Base-by-base conservation (phyloP, 371 early-diverging fungal species). In the Apophysomyces elegans region DNA sequence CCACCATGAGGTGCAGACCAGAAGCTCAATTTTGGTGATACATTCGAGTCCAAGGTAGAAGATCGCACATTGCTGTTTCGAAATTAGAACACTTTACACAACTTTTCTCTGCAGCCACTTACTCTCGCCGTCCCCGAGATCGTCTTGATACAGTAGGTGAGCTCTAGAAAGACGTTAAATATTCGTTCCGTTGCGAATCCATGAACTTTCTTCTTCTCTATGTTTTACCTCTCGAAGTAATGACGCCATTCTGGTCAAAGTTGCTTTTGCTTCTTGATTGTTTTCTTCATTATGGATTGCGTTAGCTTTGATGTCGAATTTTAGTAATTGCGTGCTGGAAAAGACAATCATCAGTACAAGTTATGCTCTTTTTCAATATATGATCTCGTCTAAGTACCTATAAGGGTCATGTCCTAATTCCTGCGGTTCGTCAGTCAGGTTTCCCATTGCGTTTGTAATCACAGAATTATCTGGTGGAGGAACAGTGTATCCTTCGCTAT, bases 401-500 rank as follows among this genome's bases (percentile, higher is more conserved):
- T 50, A 50, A 7, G 54, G 54, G 11, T 58, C 58, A 39, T 14
- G 1, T 8, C n/a, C 54, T 32, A 54, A 37, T 36, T 58, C 58
- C 4, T 58, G 37, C 1, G 58, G 58, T 39, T 58, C 58, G 4
- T 58, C 38, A 4, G 38, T 58, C 7, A 58, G 37, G 9, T 35
- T 14, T 14, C 14, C 16, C 70, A 69, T 63, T 56, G 26, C 54
- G 56, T 73, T 73, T 0, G 81, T 69, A 70, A 72, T 76, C 32
- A 63, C 68, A 11, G 76, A 72, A 37, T 72, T 73, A 59, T 78
- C 77, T 0, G 77, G 71, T 6, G 78, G 78, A 37, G 83, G 83
- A 26, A 79, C 70, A 7, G 80, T 66, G 47, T 74, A 83, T 13
- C 83, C 83, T 43, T 83, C 78, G 6, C 73, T 67, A 66, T 83